phyloP scores from a whole-genome alignment of 2,329 filamentous ascomycete genomes.

The Aureobasidium lini region DNA sequence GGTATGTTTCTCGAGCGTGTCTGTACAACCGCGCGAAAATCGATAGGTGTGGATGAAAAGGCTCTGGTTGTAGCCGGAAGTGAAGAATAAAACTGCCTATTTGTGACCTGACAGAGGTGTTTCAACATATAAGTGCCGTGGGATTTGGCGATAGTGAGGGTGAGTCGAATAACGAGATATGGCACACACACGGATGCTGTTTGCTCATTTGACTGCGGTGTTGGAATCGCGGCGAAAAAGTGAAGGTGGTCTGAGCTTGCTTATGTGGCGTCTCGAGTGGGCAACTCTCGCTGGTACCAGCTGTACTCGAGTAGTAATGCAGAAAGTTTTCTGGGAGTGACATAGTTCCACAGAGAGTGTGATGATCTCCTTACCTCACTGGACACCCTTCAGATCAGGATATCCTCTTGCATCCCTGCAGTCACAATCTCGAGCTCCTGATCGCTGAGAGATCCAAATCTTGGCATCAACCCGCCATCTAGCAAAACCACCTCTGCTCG shows the following conservation, averaged over 20 bases:
- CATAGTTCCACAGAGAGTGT: too few relatives aligned
- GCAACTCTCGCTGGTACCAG: too few relatives aligned
- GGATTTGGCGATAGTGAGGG: background rate
- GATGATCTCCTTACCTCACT: too few relatives aligned
- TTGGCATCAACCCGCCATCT: too few relatives aligned
- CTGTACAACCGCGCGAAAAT: slow-evolving; percentile 21
- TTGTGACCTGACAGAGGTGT: slow-evolving; percentile 1
- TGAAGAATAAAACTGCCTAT: background rate
- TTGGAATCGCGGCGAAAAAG: background rate
- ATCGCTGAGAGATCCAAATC: too few relatives aligned
- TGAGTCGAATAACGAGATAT: background rate
- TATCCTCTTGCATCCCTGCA: too few relatives aligned
- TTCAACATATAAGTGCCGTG: slow-evolving; percentile 3
- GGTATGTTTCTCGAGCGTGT: slow-evolving; percentile 29
- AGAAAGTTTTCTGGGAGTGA: too few relatives aligned
- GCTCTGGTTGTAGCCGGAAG: background rate
- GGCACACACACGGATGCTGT: background rate
- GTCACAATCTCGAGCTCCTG: too few relatives aligned
- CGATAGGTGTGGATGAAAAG: slow-evolving; percentile 3
- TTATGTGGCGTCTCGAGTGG: background rate
- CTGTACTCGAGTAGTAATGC: too few relatives aligned
- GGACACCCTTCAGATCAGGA: too few relatives aligned
- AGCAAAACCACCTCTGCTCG: background rate
- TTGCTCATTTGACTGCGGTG: background rate
- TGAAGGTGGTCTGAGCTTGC: background rate